These are phyloP conservation scores for Calonectria montana DNA, from an alignment of 2,329 filamentous ascomycete genomes.

Conservation along the genomic window DNA sequence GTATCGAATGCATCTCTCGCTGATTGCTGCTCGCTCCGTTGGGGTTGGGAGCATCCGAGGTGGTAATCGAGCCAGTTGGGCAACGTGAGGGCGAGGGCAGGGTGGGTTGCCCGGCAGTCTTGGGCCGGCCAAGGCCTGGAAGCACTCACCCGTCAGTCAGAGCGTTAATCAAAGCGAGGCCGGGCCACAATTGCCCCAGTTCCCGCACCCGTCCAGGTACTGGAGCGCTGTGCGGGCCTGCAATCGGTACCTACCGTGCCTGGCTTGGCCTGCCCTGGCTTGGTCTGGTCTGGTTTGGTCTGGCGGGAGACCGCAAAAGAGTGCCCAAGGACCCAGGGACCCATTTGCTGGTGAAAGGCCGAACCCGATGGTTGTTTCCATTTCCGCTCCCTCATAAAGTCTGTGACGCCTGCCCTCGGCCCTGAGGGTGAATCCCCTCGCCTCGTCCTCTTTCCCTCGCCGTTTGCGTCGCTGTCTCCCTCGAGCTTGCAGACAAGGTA, in stretches of 20 bases:
- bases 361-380: constrained; percentile 38
- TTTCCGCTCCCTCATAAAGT: constrained; percentile 36
- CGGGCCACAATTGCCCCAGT: constrained; percentile 34
- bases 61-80: constrained; percentile 2
- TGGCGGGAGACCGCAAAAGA: background rate
- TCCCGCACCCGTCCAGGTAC: background rate
- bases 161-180: constrained; percentile 43
- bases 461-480: constrained; percentile 23
- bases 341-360: constrained; percentile 8
- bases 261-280: background rate
- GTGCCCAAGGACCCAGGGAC: background rate
- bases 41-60: background rate
- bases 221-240: background rate
- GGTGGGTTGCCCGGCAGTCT: constrained; percentile 29
- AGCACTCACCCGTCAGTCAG: constrained; percentile 33
- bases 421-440: constrained; percentile 14
- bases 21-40: background rate
- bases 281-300: background rate
- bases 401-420: constrained; percentile 34
- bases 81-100: background rate
- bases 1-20: background rate
- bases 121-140: constrained; percentile 29
- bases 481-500: constrained; percentile 12
- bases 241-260: background rate
- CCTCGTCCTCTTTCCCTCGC: constrained; percentile 13